Percentiles rank a stretch among this genome's conserved stretches.
Evolutionary conservation across 305 asterid genomes (phyloP).

Genomic region (Nicotiana rustica): DNA sequence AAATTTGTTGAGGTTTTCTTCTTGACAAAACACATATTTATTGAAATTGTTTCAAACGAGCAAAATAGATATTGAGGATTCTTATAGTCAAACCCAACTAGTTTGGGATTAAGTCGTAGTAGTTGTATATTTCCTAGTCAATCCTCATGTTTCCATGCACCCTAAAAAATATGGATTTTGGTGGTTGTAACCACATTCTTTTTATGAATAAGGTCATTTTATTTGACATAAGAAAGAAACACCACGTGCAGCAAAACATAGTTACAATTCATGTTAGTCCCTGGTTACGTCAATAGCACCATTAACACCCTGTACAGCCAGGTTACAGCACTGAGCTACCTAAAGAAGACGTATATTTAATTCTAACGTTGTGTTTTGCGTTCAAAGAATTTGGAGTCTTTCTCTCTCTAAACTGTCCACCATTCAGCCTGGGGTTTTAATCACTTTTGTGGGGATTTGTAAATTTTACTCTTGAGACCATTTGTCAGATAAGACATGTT

Average conservation of each 20-base stretch:
- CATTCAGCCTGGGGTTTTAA: neutral
- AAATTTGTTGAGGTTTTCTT: neutral
- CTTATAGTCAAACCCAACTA: neutral
- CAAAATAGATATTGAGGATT: slow-evolving; percentile 9
- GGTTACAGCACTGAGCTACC: neutral
- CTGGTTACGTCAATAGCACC: neutral
- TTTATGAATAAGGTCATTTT: neutral
- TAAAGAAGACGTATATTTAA: neutral
- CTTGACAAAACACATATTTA: neutral
- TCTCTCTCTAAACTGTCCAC: slow-evolving; percentile 10
- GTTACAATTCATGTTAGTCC: slow-evolving; percentile 1
- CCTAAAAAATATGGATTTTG: neutral
- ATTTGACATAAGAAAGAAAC: neutral
- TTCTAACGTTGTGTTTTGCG: neutral
- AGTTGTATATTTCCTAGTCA: neutral
- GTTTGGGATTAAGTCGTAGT: neutral
- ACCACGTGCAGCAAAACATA: neutral
- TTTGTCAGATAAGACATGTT: neutral
- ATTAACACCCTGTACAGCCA: neutral
- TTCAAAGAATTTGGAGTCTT: neutral
- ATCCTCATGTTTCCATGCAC: neutral
- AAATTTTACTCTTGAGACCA: neutral
- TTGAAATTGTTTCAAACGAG: neutral
- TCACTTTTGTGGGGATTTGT: neutral
- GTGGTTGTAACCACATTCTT: neutral